Evolutionary conservation across 2,329 filamentous ascomycete genomes (phyloP), one percentile per base, ranked within the genome.

Genomic region (Colletotrichum sp.): DNA sequence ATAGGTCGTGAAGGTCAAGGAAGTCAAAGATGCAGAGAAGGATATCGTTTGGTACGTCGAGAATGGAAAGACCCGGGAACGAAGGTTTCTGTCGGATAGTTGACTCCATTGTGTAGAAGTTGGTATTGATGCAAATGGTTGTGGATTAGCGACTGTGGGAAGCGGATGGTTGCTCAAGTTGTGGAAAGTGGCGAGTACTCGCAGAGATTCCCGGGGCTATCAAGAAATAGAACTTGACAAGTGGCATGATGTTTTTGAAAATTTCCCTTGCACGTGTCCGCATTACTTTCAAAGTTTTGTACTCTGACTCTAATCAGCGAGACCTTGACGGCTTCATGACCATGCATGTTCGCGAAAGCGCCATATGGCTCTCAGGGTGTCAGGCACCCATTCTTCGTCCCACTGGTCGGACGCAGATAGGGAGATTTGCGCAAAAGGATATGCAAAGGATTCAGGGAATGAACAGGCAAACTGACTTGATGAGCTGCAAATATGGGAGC

Each of bases 401-500:
- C 0, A 49, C 44, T 22, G 9, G 11, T 49, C 9, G 1, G 39
- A 49, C 39, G 5, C 0, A n/a, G 9, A 49, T n/a, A n/a, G 8
- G 0, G 36, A 6, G 0, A 44, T 6, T 44, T 2, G 1, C 39
- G 39, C 8, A n/a, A 11, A 44, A 44, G 16, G 0, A 16, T 44
- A 44, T 44, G 1, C 39, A 0, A 1, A 11, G 0, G 3, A 44
- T 19, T 11, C 0, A n/a, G 0, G 34, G 8, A 39, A 39, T 39
- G 0, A 39, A 39, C 34, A 39, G 0, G 0, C 36, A 8, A 39
- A 7, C 0, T 39, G 36, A 4, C 0, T 0, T 39, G 1, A 39
- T 19, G 15, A 39, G 36, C 36, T 19, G 16, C 36, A 39, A 39
- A 19, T 36, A 1, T 15, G 1, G 12, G 32, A 34, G 32, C 12